Evolutionary conservation across 495 filamentous ascomycete genomes (phyloP).

Genomic region (Lepidopterella palustris): DNA sequence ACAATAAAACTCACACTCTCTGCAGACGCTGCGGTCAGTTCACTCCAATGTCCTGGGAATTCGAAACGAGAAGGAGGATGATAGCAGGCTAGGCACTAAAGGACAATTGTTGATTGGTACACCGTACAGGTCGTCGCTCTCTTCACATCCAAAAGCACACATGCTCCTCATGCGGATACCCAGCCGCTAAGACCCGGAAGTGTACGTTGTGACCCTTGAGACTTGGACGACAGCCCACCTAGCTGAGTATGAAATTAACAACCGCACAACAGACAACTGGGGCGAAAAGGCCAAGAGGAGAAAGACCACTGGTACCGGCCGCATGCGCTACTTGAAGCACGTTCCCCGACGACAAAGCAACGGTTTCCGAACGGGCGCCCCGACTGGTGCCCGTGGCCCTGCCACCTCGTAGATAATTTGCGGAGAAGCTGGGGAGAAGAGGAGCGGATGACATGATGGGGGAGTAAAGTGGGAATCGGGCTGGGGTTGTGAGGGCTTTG

Average conservation of each 20-base stretch:
- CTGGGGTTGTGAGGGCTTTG: not conserved
- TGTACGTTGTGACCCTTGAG: slow-evolving; percentile 60
- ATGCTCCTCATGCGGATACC: slow-evolving; percentile 96
- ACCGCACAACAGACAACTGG: slow-evolving; percentile 75
- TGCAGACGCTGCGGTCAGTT: slow-evolving; percentile 98
- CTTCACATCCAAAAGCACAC: slow-evolving; percentile 99
- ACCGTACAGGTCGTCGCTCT: slow-evolving; percentile 71
- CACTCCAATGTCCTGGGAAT: slow-evolving; percentile 1
- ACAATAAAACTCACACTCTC: slow-evolving; percentile 99
- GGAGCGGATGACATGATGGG: not conserved
- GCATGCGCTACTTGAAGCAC: slow-evolving; percentile 84
- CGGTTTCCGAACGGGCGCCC: slow-evolving; percentile 85
- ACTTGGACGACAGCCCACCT: not conserved
- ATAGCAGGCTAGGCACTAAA: slow-evolving; percentile 10
- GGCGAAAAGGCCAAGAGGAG: slow-evolving; percentile 98
- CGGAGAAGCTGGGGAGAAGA: not conserved
- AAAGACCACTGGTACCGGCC: slow-evolving; percentile 96
- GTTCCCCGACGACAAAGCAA: slow-evolving; percentile 89
- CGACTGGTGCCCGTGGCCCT: slow-evolving; percentile 75
- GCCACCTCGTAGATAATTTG: slow-evolving; percentile 11
- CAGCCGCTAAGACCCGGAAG: slow-evolving; percentile 91
- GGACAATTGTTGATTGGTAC: slow-evolving; percentile 34
- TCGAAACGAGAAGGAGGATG: slow-evolving; percentile 15
- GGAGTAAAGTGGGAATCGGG: not conserved
- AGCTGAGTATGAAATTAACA: slow-evolving; percentile 6